These are phyloP conservation scores for Yarrowia sp. DNA, from an alignment of 805 yeast genomes.

Conservation along the genomic window DNA sequence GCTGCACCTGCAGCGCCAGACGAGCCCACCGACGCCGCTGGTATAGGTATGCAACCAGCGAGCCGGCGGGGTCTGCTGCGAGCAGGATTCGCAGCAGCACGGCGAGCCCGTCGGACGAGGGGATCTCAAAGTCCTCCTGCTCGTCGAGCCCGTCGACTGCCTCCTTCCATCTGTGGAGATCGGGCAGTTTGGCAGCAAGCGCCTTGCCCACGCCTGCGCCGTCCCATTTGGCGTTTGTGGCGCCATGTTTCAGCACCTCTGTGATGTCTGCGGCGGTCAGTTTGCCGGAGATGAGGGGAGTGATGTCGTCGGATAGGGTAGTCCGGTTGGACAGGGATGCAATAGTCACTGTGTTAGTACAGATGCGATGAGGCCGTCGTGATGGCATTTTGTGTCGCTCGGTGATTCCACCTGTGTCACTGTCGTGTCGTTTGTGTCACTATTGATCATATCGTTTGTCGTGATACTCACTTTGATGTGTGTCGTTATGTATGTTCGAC, in stretches of 20 bases:
- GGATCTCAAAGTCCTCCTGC: conserved; percentile 12
- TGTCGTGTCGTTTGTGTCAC: too few species aligned
- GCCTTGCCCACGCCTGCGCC: conserved; percentile 14
- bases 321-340: conserved; percentile 24
- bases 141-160: conserved; percentile 22
- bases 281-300: conserved; percentile 10
- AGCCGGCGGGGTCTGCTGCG: conserved; percentile 22
- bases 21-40: conserved; percentile 25
- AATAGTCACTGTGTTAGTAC: conserved; percentile 22
- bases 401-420: too few species aligned
- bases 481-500: not conserved
- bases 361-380: not conserved
- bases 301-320: conserved; percentile 9
- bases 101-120: conserved; percentile 21
- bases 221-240: conserved; percentile 4
- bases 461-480: not conserved
- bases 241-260: conserved; percentile 12
- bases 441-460: too few species aligned
- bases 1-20: conserved; percentile 21
- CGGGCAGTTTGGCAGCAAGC: conserved; percentile 5
- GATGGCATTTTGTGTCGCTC: too few species aligned
- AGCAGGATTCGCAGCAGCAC: conserved; percentile 24
- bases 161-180: conserved; percentile 16
- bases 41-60: conserved; percentile 24
- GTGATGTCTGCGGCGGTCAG: conserved; percentile 10